Conservation (phyloP, 108 stramenopile genomes). For the Hondaea fermentalgiana region DNA sequence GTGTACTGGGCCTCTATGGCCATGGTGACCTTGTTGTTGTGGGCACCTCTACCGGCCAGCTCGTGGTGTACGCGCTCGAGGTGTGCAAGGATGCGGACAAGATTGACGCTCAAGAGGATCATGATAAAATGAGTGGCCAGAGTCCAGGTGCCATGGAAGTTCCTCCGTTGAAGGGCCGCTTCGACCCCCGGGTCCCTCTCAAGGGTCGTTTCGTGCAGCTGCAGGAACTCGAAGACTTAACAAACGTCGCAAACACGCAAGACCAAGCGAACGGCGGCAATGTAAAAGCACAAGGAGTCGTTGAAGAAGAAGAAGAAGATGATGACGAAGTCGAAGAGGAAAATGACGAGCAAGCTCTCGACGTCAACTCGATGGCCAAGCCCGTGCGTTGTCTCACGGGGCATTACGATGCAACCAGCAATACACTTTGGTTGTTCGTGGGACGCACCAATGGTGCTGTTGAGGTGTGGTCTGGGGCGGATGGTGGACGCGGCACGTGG, state of each 20-base stretch:
- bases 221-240: not conserved
- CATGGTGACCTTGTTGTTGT: not conserved
- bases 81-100: too few species aligned
- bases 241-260: not conserved
- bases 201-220: not conserved
- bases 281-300: too few species aligned
- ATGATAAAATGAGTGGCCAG: not conserved
- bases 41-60: not conserved
- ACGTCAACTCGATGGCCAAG: not conserved
- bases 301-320: not conserved
- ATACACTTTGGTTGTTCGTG: not conserved
- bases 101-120: too few species aligned
- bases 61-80: not conserved
- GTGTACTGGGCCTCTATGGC: not conserved
- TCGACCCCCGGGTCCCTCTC: not conserved
- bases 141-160: not conserved
- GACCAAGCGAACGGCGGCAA: too few species aligned
- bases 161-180: not conserved
- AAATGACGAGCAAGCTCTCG: not conserved
- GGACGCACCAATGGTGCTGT: not conserved
- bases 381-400: not conserved
- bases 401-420: not conserved
- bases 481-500: not conserved
- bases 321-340: too few species aligned
- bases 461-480: not conserved